Conservation (phyloP, 345 rosid genomes). For the Eucalyptus cladocalyx region DNA sequence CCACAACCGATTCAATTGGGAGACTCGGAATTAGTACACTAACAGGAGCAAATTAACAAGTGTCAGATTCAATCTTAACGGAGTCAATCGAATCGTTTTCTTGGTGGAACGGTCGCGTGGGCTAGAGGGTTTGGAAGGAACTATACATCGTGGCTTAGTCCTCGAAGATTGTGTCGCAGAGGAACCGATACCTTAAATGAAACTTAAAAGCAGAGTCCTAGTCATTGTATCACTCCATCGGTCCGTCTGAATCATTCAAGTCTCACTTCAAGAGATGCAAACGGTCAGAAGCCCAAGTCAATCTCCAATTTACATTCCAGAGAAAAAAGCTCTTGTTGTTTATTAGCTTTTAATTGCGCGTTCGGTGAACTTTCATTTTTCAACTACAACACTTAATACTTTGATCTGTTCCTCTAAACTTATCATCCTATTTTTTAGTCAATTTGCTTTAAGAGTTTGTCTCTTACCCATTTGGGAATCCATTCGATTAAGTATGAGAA, state of each 20-base stretch:
- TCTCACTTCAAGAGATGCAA: background rate
- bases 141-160: background rate
- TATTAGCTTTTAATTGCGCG: background rate
- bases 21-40: background rate
- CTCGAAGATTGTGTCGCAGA: background rate
- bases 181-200: background rate
- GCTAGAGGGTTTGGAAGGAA: background rate
- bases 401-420: background rate
- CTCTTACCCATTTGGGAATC: background rate
- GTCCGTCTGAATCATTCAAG: background rate
- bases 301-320: background rate
- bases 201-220: background rate
- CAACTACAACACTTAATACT: background rate
- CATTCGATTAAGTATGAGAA: background rate
- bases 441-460: background rate
- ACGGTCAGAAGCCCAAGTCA: background rate
- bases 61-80: background rate
- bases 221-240: background rate
- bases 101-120: background rate
- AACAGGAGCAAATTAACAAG: background rate
- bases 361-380: background rate
- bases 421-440: background rate
- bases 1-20: background rate
- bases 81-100: background rate
- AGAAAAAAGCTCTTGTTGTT: background rate